These are phyloP conservation scores for Scutellaria minor DNA, from an alignment of 257 asterid genomes.

Conservation along the genomic window DNA sequence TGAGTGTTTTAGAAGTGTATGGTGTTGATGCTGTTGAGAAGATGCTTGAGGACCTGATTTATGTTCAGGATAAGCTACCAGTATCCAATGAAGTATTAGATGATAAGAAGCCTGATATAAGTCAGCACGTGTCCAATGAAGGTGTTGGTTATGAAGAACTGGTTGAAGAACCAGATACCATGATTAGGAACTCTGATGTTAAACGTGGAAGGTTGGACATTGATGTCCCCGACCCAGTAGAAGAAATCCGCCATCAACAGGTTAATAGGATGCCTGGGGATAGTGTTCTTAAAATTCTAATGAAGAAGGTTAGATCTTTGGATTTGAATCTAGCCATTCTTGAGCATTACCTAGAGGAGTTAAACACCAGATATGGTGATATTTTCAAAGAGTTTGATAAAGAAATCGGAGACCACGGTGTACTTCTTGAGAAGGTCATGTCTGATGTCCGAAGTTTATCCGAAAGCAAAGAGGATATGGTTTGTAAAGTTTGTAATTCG, in stretches of 20 bases:
- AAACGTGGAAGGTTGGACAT: conserved; percentile 46
- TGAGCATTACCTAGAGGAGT: conserved; percentile 83
- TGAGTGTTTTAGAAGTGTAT: conserved; percentile 82
- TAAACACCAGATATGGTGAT: conserved; percentile 70
- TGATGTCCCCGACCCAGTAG: conserved; percentile 74
- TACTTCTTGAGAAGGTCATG: conserved; percentile 60
- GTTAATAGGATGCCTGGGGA: conserved; percentile 96
- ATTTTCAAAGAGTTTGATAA: conserved; percentile 67
- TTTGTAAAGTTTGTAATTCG: conserved; percentile 38
- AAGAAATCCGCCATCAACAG: conserved; percentile 73
- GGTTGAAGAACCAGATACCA: conserved; percentile 50
- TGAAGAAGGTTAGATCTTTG: conserved; percentile 83
- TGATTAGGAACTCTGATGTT: conserved; percentile 43
- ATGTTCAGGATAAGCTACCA: conserved; percentile 60
- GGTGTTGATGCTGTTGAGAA: conserved; percentile 97
- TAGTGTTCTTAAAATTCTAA: conserved; percentile 89
- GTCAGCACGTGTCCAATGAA: conserved; percentile 42
- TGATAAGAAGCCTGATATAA: conserved; percentile 47
- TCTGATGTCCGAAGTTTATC: conserved; percentile 64
- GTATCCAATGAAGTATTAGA: conserved; percentile 48
- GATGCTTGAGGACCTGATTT: conserved; percentile 92
- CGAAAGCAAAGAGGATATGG: conserved; percentile 74
- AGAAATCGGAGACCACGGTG: conserved; percentile 64
- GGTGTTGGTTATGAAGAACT: conserved; percentile 46
- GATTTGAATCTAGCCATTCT: conserved; percentile 83